Evolutionary conservation across 306 rosid genomes (phyloP).

Genomic region (Citrullus mucosospermus): DNA sequence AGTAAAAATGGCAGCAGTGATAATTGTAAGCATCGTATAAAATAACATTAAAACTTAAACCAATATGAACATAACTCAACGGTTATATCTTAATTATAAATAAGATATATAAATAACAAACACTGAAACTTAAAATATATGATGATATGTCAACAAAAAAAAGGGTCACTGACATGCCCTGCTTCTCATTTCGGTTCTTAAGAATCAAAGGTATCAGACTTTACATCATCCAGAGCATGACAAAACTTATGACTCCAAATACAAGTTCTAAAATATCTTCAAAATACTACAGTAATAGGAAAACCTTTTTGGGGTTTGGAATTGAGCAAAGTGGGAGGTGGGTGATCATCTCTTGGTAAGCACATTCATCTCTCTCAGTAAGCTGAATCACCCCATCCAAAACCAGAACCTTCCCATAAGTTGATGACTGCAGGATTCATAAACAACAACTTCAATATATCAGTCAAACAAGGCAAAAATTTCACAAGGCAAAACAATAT

Average conservation of each 20-base stretch:
- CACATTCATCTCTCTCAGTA: constrained; percentile 97
- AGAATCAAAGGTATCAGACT: not conserved
- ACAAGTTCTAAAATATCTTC: not conserved
- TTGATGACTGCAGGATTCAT: constrained; percentile 52
- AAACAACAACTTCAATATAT: constrained; percentile 3
- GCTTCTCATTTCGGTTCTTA: not conserved
- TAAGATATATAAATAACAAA: not conserved
- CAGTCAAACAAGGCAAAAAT: not conserved
- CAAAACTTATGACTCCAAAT: not conserved
- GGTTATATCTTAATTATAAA: no score
- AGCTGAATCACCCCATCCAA: constrained; percentile 98
- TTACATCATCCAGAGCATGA: not conserved
- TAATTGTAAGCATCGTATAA: not conserved
- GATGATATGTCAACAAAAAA: not conserved
- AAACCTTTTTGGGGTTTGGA: constrained; percentile 77
- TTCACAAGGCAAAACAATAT: not conserved
- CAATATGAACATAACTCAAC: not conserved
- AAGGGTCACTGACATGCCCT: not conserved
- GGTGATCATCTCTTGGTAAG: constrained; percentile 97
- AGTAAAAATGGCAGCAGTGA: not conserved
- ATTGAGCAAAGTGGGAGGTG: constrained; percentile 97
- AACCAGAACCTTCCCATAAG: constrained; percentile 93
- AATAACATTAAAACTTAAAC: not conserved
- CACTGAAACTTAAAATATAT: not conserved
- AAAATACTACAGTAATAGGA: not conserved